Evolutionary conservation across 768 basidiomycete genomes (phyloP), one percentile per base, ranked within the genome.

Genomic region (Boletus insuetus): DNA sequence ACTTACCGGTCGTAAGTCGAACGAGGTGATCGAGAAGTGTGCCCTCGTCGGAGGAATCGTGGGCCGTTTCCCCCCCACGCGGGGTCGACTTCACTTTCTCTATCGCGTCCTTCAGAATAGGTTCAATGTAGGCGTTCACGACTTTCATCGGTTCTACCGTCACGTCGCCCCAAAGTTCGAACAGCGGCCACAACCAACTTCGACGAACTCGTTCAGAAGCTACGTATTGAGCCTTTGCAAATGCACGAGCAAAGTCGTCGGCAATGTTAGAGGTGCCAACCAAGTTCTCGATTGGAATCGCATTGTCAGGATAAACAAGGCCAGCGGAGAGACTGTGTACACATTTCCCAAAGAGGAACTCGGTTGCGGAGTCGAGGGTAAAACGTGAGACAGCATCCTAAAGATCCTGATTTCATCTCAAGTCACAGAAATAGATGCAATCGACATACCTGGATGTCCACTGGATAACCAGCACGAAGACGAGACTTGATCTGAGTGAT

Each of bases 361-460:
- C 83, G 0, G 83, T 81, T 2, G 84, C 84, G 3, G 82, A 77
- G 69, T 88, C 86, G 22, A 87, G 77, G 0, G 85, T 85, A 64
- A 86, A 86, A 3, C 84, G 77, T 3, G 76, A 78, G 63, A 84
- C 79, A 4, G 83, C 69, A 60, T 85, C 84, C 79, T 82, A 53
- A 14, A 24, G 24, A 35, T 40, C 24, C 45, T 11, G 41, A 29
- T 35, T 20, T 39, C 41, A 19, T 14, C 6, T 48, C 32, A 43
- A 42, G 34, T 14, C 17, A 51, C 4, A 16, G 49, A 49, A 16
- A 41, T 14, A 29, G 20, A 31, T 3, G 14, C 38, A 16, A 46
- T 13, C 3, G 42, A 49, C 40, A 19, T 4, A 79, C 80, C 69
- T 85, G 83, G 59, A 86, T 82, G 59, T 86, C 84, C 22, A 88